These are phyloP conservation scores for Diaporthe sp. DNA, from an alignment of 2,329 filamentous ascomycete genomes.

Conservation along the genomic window DNA sequence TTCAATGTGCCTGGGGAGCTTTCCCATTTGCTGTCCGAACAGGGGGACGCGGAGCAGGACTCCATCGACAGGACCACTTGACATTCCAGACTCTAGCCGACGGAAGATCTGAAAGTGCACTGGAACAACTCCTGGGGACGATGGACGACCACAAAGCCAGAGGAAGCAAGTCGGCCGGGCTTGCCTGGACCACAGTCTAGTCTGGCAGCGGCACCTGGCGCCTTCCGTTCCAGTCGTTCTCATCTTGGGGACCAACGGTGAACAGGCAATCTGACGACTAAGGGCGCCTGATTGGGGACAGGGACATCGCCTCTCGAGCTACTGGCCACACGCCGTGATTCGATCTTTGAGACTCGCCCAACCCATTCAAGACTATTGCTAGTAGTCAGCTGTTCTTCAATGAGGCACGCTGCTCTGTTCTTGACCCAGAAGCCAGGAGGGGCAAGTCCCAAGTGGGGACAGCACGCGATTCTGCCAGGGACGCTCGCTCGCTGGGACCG, in stretches of 20 bases:
- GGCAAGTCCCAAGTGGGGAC: neutral
- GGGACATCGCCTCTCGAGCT: neutral
- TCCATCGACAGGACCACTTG: neutral
- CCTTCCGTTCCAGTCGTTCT: neutral
- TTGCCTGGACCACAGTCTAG: neutral
- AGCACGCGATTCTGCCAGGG: no score
- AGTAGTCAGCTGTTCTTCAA: neutral
- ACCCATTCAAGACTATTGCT: neutral
- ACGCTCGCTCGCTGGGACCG: neutral
- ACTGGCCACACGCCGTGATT: neutral
- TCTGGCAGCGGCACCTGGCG: neutral
- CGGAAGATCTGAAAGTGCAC: neutral
- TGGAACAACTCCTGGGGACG: neutral
- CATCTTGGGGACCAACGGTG: neutral
- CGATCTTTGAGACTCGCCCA: neutral
- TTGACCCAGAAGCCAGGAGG: no score
- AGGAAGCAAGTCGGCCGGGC: neutral
- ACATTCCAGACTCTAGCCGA: neutral
- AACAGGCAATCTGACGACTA: neutral
- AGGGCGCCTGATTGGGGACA: neutral
- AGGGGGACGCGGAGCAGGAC: neutral
- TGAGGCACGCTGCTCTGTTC: neutral
- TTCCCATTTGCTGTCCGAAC: neutral
- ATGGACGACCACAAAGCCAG: neutral
- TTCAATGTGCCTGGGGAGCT: neutral